phyloP scores from a whole-genome alignment of 371 early-diverging fungal species.

The Apophysomyces variabilis region DNA sequence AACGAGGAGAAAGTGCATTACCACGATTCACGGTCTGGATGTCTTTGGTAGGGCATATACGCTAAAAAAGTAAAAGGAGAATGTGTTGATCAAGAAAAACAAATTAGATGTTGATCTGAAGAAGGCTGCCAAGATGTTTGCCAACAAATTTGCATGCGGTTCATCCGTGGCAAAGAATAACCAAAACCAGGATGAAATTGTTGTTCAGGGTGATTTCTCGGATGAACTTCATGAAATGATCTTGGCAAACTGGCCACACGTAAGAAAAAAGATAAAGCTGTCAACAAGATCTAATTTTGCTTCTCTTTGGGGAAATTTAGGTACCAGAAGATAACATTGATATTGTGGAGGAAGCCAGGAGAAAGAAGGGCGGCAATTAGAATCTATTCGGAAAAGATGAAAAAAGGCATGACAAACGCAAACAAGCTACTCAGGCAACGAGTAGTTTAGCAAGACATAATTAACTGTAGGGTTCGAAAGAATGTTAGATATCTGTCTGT shows the following conservation, averaged over 20 bases:
- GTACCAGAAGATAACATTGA: slow-evolving; percentile 74
- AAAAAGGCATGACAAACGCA: too few species aligned
- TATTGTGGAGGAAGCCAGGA: slow-evolving; percentile 67
- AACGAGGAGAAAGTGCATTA: slow-evolving; percentile 90
- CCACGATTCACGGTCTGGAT: slow-evolving; percentile 79
- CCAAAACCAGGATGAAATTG: slow-evolving; percentile 90
- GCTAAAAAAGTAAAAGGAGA: not conserved
- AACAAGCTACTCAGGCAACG: too few species aligned
- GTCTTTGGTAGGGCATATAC: slow-evolving; percentile 61
- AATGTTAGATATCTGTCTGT: too few species aligned
- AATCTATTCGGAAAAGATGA: slow-evolving; percentile 9
- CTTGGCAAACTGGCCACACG: slow-evolving; percentile 62
- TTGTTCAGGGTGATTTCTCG: slow-evolving; percentile 90
- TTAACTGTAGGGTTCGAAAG: too few species aligned
- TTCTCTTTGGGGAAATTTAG: slow-evolving; percentile 28
- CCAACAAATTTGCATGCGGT: slow-evolving; percentile 91
- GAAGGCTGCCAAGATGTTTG: slow-evolving; percentile 93
- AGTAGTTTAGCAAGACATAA: too few species aligned
- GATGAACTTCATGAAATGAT: slow-evolving; percentile 81
- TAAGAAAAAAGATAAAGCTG: slow-evolving; percentile 25
- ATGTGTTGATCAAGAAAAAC: slow-evolving; percentile 10
- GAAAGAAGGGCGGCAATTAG: slow-evolving; percentile 38
- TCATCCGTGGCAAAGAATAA: slow-evolving; percentile 92
- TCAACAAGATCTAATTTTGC: not conserved
- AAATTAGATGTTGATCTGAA: slow-evolving; percentile 85